Evolutionary conservation across 2,329 filamentous ascomycete species (phyloP).

Genomic region (Pseudogymnoascus sp.): DNA sequence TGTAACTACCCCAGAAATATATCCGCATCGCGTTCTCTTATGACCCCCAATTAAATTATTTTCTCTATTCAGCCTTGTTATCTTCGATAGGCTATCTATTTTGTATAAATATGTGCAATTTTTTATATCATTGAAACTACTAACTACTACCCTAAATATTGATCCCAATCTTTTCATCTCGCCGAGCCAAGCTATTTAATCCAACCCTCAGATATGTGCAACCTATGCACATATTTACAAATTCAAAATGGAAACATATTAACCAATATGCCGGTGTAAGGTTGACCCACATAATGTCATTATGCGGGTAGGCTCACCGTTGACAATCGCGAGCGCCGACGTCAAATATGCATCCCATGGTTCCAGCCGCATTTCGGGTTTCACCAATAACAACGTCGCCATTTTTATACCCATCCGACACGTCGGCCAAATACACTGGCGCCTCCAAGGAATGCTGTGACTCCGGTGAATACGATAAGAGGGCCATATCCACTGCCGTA

Average conservation of each 20-base stretch:
- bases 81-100: not conserved
- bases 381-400: not conserved
- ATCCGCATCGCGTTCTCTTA: not conserved
- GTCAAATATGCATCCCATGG: not conserved
- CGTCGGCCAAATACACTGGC: constrained; percentile 36
- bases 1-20: not conserved
- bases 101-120: not conserved
- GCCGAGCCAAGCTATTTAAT: not conserved
- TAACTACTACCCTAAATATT: not conserved
- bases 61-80: no score
- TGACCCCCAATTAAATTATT: no score
- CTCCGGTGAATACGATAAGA: constrained; percentile 21
- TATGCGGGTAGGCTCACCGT: not conserved
- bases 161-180: not conserved
- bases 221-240: not conserved
- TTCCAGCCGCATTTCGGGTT: not conserved
- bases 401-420: constrained; percentile 20
- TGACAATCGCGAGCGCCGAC: constrained; percentile 3
- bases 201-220: not conserved
- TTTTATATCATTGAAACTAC: not conserved
- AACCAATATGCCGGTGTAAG: not conserved
- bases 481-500: constrained; percentile 20
- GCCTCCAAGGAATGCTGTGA: constrained; percentile 21
- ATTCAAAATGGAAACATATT: not conserved
- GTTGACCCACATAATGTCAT: not conserved